Conservation (phyloP, 352 stramenopile genomes). For the Phytophthora sp. region DNA sequence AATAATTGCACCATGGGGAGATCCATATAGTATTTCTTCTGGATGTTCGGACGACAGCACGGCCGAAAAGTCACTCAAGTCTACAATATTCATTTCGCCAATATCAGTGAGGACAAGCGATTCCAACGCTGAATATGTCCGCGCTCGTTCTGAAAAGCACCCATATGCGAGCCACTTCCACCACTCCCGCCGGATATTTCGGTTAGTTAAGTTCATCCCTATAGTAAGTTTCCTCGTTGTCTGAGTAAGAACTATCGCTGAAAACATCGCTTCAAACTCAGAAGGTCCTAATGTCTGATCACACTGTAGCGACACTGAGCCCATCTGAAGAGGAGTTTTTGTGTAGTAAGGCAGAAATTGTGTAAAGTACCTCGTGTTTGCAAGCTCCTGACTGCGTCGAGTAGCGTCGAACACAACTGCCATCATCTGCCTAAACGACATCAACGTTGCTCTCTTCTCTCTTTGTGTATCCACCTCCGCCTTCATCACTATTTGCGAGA, state of each 20-base stretch:
- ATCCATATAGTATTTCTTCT: conserved; percentile 20
- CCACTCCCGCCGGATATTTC: background rate
- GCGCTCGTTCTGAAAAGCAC: conserved; percentile 27
- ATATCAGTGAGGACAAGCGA: conserved; percentile 11
- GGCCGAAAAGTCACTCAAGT: conserved; percentile 9
- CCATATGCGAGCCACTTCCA: conserved; percentile 31
- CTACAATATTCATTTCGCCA: conserved; percentile 5
- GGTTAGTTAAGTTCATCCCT: conserved; percentile 6
- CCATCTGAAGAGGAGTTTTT: conserved; percentile 18
- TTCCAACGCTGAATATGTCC: conserved; percentile 10
- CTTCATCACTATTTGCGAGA: conserved; percentile 13
- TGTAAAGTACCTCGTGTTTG: conserved; percentile 21
- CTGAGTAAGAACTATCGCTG: conserved; percentile 19
- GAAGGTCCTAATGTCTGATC: conserved; percentile 1
- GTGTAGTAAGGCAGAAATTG: background rate
- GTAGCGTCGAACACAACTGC: conserved; percentile 21
- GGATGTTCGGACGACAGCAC: conserved; percentile 14
- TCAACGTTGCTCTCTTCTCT: background rate
- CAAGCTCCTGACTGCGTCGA: conserved; percentile 22
- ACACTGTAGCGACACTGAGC: conserved; percentile 7
- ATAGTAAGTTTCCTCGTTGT: conserved; percentile 17
- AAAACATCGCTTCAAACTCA: conserved; percentile 18
- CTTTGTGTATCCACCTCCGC: background rate
- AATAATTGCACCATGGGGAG: background rate
- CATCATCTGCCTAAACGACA: conserved; percentile 28